Percentiles rank a stretch among this genome's conserved stretches.
Evolutionary conservation across 805 yeast species (phyloP).

Genomic region (Teunomyces stri): DNA sequence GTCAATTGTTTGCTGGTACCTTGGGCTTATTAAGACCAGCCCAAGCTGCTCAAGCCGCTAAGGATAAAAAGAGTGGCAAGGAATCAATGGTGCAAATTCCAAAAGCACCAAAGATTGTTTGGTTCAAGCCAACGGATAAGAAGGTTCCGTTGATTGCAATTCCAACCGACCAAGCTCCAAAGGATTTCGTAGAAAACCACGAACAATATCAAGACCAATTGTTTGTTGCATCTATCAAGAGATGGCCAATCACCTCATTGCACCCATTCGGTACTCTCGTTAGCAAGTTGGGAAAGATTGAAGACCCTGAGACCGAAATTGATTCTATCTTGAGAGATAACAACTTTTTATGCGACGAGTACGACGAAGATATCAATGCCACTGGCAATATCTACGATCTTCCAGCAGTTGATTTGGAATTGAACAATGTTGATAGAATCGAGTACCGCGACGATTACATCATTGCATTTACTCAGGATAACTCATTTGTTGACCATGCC

Average conservation of each 20-base stretch:
- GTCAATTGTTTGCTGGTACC: constrained; percentile 93
- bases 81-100: constrained; percentile 46
- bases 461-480: constrained; percentile 60
- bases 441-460: constrained; percentile 60
- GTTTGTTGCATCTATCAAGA: constrained; percentile 91
- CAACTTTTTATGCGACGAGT: constrained; percentile 79
- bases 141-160: constrained; percentile 97
- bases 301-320: constrained; percentile 73
- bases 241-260: constrained; percentile 98
- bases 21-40: constrained; percentile 93
- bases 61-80: constrained; percentile 47
- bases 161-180: constrained; percentile 97
- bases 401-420: constrained; percentile 38
- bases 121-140: constrained; percentile 99
- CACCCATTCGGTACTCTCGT: constrained; percentile 97
- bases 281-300: constrained; percentile 79
- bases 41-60: constrained; percentile 84
- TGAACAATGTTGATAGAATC: constrained; percentile 41
- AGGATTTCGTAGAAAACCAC: constrained; percentile 90
- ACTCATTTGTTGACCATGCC: constrained; percentile 69
- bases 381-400: constrained; percentile 32
- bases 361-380: constrained; percentile 44
- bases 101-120: constrained; percentile 85
- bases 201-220: constrained; percentile 76
- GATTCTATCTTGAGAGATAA: constrained; percentile 87